These are phyloP conservation scores for Brassica incana DNA, from an alignment of 345 rosid species.

Conservation along the genomic window DNA sequence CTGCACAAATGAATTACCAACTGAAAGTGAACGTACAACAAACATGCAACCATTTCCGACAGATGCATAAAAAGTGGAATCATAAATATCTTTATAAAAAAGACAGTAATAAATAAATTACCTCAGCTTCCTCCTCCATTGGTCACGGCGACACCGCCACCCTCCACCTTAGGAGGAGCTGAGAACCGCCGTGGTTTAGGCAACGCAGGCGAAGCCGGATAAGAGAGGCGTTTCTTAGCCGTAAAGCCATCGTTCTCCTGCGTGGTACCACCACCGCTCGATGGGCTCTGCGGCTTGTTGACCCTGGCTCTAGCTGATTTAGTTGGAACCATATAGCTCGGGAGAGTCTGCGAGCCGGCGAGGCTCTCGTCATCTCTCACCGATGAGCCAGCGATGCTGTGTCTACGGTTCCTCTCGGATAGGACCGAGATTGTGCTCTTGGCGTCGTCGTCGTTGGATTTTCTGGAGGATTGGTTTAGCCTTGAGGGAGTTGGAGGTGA, in stretches of 20 bases:
- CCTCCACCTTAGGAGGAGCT: slow-evolving; percentile 75
- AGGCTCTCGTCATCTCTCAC: slow-evolving; percentile 82
- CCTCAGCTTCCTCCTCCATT: slow-evolving; percentile 48
- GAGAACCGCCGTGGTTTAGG: slow-evolving; percentile 65
- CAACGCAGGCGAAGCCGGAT: slow-evolving; percentile 69
- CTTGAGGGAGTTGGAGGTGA: slow-evolving; percentile 69
- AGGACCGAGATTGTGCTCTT: slow-evolving; percentile 68
- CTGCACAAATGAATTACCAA: slow-evolving; percentile 41
- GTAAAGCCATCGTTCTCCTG: slow-evolving; percentile 53
- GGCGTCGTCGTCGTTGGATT: slow-evolving; percentile 68
- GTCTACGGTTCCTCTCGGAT: slow-evolving; percentile 63
- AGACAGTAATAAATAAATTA: not conserved
- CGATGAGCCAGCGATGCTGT: slow-evolving; percentile 62
- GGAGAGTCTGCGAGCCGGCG: slow-evolving; percentile 57
- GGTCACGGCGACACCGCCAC: slow-evolving; percentile 40
- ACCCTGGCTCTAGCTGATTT: slow-evolving; percentile 85
- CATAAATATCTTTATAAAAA: not conserved
- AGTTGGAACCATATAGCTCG: slow-evolving; percentile 91
- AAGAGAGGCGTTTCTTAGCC: slow-evolving; percentile 80
- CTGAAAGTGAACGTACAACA: slow-evolving; percentile 6
- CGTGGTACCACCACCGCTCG: slow-evolving; percentile 39
- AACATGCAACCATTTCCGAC: slow-evolving; percentile 16
- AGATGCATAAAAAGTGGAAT: slow-evolving; percentile 25
- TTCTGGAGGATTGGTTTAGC: slow-evolving; percentile 52
- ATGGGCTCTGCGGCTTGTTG: slow-evolving; percentile 58